Conservation (phyloP, 1,284 basidiomycete species). For the Exobasidium cylindrosporum region DNA sequence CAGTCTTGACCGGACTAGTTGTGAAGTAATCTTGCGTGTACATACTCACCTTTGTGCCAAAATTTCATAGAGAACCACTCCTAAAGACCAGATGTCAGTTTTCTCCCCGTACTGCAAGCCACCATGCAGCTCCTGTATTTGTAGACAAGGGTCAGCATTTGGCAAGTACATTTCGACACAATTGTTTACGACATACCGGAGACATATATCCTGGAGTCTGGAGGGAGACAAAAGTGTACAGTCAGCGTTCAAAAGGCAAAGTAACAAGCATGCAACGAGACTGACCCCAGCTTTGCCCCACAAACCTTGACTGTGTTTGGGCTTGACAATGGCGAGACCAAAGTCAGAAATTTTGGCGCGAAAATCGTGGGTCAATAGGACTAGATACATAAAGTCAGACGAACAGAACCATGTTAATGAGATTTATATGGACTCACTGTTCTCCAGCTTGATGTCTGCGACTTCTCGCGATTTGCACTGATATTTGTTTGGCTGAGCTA, state of each 20-base stretch:
- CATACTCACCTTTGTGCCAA: neutral
- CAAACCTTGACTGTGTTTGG: neutral
- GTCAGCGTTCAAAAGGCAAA: neutral
- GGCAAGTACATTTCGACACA: too few species aligned
- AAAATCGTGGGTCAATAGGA: neutral
- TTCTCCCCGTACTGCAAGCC: neutral
- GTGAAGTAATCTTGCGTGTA: too few species aligned
- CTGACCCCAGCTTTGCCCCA: constrained; percentile 1
- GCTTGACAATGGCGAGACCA: neutral
- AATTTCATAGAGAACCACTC: neutral
- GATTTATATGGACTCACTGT: too few species aligned
- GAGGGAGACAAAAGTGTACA: neutral
- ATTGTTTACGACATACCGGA: neutral
- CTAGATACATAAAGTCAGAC: too few species aligned
- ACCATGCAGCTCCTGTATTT: neutral
- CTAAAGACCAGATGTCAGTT: neutral
- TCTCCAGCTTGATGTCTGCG: too few species aligned
- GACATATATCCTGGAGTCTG: constrained; percentile 1
- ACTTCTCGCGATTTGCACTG: too few species aligned
- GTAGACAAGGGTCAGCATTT: too few species aligned
- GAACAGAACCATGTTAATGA: too few species aligned
- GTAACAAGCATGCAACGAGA: neutral
- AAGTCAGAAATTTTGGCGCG: neutral
- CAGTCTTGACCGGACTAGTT: too few species aligned
- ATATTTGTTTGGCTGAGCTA: too few species aligned